Percentiles rank a stretch among this genome's conserved stretches.
Conservation (phyloP, 768 basidiomycete genomes). For the Clathrus columnatus region DNA sequence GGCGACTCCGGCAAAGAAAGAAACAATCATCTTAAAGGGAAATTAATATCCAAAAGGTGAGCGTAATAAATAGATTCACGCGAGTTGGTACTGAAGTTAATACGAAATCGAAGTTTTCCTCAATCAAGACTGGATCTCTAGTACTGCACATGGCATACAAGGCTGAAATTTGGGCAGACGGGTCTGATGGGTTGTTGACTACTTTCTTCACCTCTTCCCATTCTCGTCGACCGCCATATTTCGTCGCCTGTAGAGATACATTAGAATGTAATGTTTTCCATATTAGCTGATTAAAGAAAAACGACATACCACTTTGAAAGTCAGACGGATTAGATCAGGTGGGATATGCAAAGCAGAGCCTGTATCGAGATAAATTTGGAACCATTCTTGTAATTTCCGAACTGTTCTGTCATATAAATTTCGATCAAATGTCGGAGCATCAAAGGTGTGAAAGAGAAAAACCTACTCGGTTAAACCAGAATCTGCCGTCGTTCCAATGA, state of each 20-base stretch:
- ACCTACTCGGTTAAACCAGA: conserved; percentile 29
- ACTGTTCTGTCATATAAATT: conserved; percentile 55
- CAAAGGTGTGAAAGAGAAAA: neutral
- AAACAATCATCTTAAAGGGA: conserved; percentile 50
- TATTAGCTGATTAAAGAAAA: neutral
- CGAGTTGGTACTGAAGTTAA: conserved; percentile 45
- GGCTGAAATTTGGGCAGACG: conserved; percentile 61
- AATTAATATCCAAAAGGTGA: conserved; percentile 38
- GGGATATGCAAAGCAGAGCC: conserved; percentile 74
- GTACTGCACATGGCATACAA: conserved; percentile 66
- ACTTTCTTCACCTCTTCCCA: conserved; percentile 65
- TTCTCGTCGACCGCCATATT: conserved; percentile 63
- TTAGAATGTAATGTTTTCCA: neutral
- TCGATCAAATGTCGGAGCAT: neutral
- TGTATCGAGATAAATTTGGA: conserved; percentile 58
- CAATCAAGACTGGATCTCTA: conserved; percentile 44
- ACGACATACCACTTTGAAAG: conserved; percentile 41
- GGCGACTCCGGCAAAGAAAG: conserved; percentile 54
- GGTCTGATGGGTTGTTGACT: conserved; percentile 63
- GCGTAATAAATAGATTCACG: conserved; percentile 51
- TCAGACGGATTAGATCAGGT: conserved; percentile 59
- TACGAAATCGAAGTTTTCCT: conserved; percentile 57
- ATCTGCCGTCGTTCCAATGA: conserved; percentile 48
- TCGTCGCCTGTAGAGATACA: conserved; percentile 47
- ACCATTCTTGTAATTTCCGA: conserved; percentile 60